phyloP scores from a whole-genome alignment of 1,284 basidiomycete genomes.

The Crepidotus sp. region DNA sequence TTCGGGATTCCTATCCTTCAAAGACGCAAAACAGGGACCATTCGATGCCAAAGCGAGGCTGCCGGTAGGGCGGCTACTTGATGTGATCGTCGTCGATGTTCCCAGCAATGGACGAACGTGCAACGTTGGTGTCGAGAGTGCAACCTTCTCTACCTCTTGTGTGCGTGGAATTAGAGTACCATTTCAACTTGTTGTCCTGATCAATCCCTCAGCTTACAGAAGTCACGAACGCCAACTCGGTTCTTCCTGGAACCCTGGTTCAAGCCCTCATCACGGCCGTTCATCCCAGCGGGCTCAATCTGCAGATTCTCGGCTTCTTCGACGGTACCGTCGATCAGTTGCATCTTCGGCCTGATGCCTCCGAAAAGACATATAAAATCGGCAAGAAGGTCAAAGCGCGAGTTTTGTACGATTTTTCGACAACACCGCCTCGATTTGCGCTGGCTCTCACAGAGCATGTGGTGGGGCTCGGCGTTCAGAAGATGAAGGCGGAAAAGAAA shows the following conservation, averaged over 20 bases:
- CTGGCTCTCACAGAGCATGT: conserved; percentile 73
- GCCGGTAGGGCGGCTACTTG: conserved; percentile 58
- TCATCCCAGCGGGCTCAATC: conserved; percentile 73
- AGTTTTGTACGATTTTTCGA: conserved; percentile 77
- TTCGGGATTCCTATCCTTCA: conserved; percentile 74
- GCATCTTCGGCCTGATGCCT: conserved; percentile 54
- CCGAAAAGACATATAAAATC: conserved; percentile 56
- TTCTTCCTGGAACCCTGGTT: conserved; percentile 86
- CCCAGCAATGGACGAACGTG: conserved; percentile 67
- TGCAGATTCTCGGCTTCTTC: conserved; percentile 91
- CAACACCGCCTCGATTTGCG: conserved; percentile 73
- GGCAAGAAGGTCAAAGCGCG: conserved; percentile 87
- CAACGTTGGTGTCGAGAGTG: conserved; percentile 46
- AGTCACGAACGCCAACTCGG: conserved; percentile 70
- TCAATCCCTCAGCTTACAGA: conserved; percentile 47
- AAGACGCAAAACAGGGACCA: conserved; percentile 43
- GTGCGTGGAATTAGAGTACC: conserved; percentile 32
- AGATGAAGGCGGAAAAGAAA: conserved; percentile 25
- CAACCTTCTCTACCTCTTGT: conserved; percentile 37
- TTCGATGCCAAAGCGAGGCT: conserved; percentile 39
- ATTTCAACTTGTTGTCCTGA: conserved; percentile 9
- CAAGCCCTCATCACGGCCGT: conserved; percentile 78
- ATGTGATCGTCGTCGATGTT: conserved; percentile 54
- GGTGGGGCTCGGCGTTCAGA: conserved; percentile 41
- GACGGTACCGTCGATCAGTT: conserved; percentile 84